Base-by-base conservation (phyloP, 208 protist species). In the Trypanosoma vivax region DNA sequence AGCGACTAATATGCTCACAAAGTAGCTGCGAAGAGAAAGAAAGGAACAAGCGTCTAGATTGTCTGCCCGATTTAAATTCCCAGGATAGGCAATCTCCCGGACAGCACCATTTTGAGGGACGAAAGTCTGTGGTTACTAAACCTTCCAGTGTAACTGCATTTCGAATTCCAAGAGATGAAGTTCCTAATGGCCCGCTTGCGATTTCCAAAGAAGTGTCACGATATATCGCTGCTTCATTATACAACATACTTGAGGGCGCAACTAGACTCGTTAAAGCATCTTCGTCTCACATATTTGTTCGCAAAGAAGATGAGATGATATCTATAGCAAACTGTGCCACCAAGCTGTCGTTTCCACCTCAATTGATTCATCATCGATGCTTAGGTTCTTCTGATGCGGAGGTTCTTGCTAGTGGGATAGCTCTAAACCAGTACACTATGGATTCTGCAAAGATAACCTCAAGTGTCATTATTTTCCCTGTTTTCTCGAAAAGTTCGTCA, bases 321-420 rank as follows among this genome's bases (percentile, higher is more conserved):
- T 86, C 87, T 14, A 88, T 94, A 35, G 78, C 66, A 1, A 94
- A 94, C 53, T 84, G 89, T 6, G 19, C 55, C n/a, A 47, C 59
- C 25, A 80, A 76, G 34, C 66, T 91, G 4, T 49, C 65, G 1
- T 91, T 94, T 59, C 87, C 87, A 38, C 87, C 87, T 14, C 69
- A 76, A 16, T 70, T 91, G 14, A 62, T 83, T 28, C 72, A 80
- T 35, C 76, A 89, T 47, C 64, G 67, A 3, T 90, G 82, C 55
- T 50, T 79, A 33, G 81, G 76, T 16, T 87, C 74, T 16, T n/a
- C 70, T 7, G 80, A 87, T 48, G 77, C 80, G 5, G 80, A 91
- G 35, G 87, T 94, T 42, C 65, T 94, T 5, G 77, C 62, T 5
- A 94, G 87, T 63, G 78, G 80, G 21, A 88, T 94, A 47, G 82